Evolutionary conservation across 768 basidiomycete species (phyloP).

Genomic region (Boletus tylopilopsis): DNA sequence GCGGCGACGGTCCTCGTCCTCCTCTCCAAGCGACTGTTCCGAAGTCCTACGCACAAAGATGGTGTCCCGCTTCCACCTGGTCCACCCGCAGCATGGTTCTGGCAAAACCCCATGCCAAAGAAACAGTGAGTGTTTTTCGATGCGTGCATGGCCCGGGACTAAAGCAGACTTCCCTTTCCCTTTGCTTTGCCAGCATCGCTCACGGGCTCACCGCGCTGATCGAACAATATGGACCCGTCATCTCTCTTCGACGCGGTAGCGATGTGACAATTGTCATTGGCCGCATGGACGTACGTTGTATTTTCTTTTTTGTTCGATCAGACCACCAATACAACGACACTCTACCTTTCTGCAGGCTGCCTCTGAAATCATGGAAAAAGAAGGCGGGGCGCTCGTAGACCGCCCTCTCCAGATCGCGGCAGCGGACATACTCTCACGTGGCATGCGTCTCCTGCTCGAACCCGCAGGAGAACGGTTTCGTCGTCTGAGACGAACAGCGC

Average conservation of each 20-base stretch:
- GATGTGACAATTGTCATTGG: conserved; percentile 17
- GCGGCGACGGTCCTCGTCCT: not conserved
- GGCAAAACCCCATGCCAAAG: not conserved
- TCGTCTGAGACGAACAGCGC: conserved; percentile 50
- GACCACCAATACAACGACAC: no score
- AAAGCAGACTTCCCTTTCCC: not conserved
- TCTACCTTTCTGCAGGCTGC: conserved; percentile 47
- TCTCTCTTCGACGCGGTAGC: conserved; percentile 46
- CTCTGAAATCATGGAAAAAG: conserved; percentile 58
- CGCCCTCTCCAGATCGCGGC: conserved; percentile 48
- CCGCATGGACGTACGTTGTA: conserved; percentile 10
- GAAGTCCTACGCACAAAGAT: not conserved
- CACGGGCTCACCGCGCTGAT: conserved; percentile 45
- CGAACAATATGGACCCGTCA: conserved; percentile 52
- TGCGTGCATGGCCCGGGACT: no score
- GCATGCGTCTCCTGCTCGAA: conserved; percentile 50
- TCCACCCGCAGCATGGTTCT: conserved; percentile 1
- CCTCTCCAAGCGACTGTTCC: not conserved
- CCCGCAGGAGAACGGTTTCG: conserved; percentile 52
- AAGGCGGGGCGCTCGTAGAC: conserved; percentile 48
- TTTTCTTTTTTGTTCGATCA: not conserved
- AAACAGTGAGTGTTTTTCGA: not conserved
- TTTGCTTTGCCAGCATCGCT: not conserved
- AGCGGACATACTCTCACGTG: conserved; percentile 50
- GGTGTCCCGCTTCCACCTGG: not conserved